Evolutionary conservation across 495 filamentous ascomycete species (phyloP).

Genomic region (Letharia lupina): DNA sequence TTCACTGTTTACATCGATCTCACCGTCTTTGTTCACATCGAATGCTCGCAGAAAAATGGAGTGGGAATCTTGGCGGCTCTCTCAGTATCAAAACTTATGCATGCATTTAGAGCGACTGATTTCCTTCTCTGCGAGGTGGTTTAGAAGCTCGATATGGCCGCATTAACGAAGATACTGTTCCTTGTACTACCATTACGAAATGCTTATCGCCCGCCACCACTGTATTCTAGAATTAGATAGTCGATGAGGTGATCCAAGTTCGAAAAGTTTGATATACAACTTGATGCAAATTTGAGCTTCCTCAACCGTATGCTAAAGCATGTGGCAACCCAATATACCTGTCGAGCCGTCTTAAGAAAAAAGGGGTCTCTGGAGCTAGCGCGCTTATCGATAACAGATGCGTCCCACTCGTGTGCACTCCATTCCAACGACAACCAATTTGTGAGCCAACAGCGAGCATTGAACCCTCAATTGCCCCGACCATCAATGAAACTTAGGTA

Average conservation of each 20-base stretch:
- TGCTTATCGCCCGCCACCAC: conserved; percentile 10
- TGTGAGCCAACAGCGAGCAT: neutral
- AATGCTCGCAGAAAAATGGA: conserved; percentile 9
- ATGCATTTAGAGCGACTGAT: conserved; percentile 17
- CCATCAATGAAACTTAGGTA: neutral
- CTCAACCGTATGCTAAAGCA: neutral
- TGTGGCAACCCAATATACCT: neutral
- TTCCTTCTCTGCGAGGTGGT: conserved; percentile 16
- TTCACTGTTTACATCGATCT: neutral
- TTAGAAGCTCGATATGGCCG: conserved; percentile 20
- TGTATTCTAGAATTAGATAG: conserved; percentile 19
- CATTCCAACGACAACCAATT: neutral
- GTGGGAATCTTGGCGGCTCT: conserved; percentile 12
- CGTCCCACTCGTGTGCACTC: conserved; percentile 4
- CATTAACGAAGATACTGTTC: conserved; percentile 14
- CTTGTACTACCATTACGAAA: conserved; percentile 21
- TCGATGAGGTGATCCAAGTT: conserved; percentile 1
- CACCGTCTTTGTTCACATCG: neutral
- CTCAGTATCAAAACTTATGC: conserved; percentile 12
- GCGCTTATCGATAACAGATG: conserved; percentile 4
- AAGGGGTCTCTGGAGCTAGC: neutral
- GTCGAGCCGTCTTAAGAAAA: neutral
- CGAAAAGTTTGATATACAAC: neutral
- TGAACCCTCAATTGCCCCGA: neutral
- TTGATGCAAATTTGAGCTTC: neutral